These are phyloP conservation scores for Trichosanthes truncata DNA, from an alignment of 306 rosid species.

Conservation along the genomic window DNA sequence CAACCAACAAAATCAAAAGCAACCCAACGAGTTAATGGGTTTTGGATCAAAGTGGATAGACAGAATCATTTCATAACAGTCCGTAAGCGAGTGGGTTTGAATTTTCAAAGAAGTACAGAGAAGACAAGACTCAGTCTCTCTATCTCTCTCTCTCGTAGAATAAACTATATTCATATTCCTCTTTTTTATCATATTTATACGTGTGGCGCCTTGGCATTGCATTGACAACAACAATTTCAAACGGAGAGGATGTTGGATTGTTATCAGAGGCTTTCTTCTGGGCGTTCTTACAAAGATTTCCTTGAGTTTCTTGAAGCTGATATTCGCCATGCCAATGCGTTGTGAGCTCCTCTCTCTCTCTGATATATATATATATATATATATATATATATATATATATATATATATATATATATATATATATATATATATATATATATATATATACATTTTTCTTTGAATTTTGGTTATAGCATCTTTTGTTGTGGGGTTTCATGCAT, in stretches of 20 bases:
- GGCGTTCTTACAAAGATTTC: conserved; percentile 44
- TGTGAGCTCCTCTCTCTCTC: conserved; percentile 34
- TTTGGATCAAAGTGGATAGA: background rate
- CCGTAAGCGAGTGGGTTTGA: background rate
- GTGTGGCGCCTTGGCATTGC: background rate
- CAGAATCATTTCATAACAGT: background rate
- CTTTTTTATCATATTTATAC: background rate
- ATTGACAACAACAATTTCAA: background rate
- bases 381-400: too few species aligned
- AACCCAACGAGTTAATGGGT: background rate
- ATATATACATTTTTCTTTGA: too few species aligned
- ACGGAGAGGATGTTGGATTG: conserved; percentile 30
- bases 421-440: too few species aligned
- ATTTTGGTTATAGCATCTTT: background rate
- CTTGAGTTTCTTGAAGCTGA: conserved; percentile 65
- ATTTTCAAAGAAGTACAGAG: background rate
- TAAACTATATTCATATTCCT: background rate
- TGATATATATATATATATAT: too few species aligned
- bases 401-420: too few species aligned
- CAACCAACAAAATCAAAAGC: background rate
- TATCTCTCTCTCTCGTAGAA: background rate
- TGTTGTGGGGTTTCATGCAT: background rate
- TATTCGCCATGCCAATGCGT: conserved; percentile 60
- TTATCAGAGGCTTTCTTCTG: conserved; percentile 39
- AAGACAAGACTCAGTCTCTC: background rate